phyloP scores from a whole-genome alignment of 495 filamentous ascomycete species.

The Aspergillus diversus region DNA sequence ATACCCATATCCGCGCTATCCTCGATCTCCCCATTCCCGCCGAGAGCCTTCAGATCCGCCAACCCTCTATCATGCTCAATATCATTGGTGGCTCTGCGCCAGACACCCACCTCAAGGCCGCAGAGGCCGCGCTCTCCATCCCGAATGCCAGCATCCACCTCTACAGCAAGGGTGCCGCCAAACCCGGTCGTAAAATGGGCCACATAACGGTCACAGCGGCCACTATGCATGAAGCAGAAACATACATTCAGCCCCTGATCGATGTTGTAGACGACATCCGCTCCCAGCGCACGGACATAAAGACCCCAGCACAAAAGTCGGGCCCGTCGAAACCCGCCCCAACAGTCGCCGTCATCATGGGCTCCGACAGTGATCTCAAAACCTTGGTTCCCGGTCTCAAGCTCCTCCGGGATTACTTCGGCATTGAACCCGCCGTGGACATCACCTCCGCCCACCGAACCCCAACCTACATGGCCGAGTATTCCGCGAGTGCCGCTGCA shows the following conservation, averaged over 20 bases:
- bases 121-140: constrained; percentile 63
- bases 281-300: constrained; percentile 55
- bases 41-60: constrained; percentile 60
- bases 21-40: constrained; percentile 73
- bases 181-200: constrained; percentile 91
- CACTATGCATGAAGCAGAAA: constrained; percentile 73
- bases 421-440: constrained; percentile 72
- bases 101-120: constrained; percentile 71
- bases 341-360: constrained; percentile 87
- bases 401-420: constrained; percentile 71
- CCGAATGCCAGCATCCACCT: constrained; percentile 74
- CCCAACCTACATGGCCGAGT: constrained; percentile 77
- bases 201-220: constrained; percentile 79
- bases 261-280: constrained; percentile 66
- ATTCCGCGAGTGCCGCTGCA: constrained; percentile 67
- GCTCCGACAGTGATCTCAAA: constrained; percentile 90
- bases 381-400: constrained; percentile 76
- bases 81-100: constrained; percentile 78
- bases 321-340: constrained; percentile 49
- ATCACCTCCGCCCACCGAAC: constrained; percentile 97
- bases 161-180: constrained; percentile 86
- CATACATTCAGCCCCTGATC: constrained; percentile 68
- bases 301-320: constrained; percentile 41
- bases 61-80: constrained; percentile 91
- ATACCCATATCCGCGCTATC: constrained; percentile 86